Conservation (phyloP, 345 rosid species). For the Populus ilicifolia region DNA sequence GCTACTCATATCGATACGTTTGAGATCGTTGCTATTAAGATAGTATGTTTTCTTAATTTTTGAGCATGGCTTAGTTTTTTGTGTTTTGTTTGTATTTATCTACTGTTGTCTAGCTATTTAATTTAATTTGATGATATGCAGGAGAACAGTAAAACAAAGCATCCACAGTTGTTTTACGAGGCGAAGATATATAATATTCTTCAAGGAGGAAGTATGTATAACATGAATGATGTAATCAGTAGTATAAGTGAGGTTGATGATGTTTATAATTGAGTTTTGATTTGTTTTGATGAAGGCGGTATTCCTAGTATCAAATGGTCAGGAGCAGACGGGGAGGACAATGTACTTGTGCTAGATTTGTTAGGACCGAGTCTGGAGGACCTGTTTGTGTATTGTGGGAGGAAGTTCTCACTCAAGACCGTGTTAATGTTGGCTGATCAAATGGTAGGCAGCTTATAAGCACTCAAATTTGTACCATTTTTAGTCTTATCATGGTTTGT, state of each 20-base stretch:
- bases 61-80: neutral
- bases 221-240: neutral
- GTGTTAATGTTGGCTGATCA: constrained; percentile 92
- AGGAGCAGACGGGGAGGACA: constrained; percentile 77
- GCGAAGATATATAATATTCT: constrained; percentile 76
- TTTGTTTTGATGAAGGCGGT: constrained; percentile 49
- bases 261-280: neutral
- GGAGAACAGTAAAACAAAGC: constrained; percentile 87
- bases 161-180: constrained; percentile 84
- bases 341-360: constrained; percentile 76
- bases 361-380: constrained; percentile 95
- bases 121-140: constrained; percentile 13
- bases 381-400: constrained; percentile 78
- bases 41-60: constrained; percentile 46
- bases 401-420: constrained; percentile 83
- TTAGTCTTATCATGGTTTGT: neutral
- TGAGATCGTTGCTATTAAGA: constrained; percentile 92
- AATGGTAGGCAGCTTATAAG: constrained; percentile 45
- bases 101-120: neutral
- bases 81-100: neutral
- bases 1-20: constrained; percentile 86
- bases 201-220: constrained; percentile 81
- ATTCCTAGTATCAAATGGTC: constrained; percentile 81
- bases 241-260: neutral
- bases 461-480: neutral